Percentiles rank a stretch among this genome's conserved stretches.
Evolutionary conservation across 2,329 filamentous ascomycete species (phyloP).

Genomic region (Cercospora beticola): DNA sequence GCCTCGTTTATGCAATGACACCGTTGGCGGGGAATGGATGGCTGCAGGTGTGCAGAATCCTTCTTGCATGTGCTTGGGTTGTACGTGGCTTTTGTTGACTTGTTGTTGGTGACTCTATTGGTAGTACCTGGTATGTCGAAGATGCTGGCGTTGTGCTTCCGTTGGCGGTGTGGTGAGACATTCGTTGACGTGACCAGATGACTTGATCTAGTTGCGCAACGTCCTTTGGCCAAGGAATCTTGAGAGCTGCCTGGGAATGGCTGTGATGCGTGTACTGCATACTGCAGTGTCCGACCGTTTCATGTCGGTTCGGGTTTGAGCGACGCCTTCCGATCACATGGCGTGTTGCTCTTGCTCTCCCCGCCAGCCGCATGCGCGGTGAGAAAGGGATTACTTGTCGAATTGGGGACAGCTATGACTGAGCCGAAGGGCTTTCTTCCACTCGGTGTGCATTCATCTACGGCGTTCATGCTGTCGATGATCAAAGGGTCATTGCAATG

Average conservation of each 20-base stretch:
- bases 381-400: conserved; percentile 21
- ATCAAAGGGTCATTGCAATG: conserved; percentile 49
- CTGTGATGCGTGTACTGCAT: not conserved
- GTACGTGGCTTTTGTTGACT: not conserved
- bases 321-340: conserved; percentile 9
- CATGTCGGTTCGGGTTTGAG: not conserved
- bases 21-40: not conserved
- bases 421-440: conserved; percentile 35
- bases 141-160: not conserved
- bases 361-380: conserved; percentile 5
- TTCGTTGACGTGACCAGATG: conserved; percentile 21
- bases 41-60: not conserved
- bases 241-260: not conserved
- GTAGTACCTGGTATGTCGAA: not conserved
- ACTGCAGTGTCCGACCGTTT: not conserved
- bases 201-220: conserved; percentile 15
- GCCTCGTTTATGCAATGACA: not conserved
- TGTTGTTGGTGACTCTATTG: not conserved
- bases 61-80: not conserved
- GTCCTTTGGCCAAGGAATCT: conserved; percentile 8
- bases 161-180: conserved; percentile 7
- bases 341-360: conserved; percentile 22
- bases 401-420: conserved; percentile 8
- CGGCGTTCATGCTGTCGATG: conserved; percentile 2
- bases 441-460: conserved; percentile 33